Percentiles rank a stretch among this genome's conserved stretches.
These are phyloP conservation scores for Ascosphaera acerosa DNA, from an alignment of 2,329 filamentous ascomycete genomes.

Conservation along the genomic window DNA sequence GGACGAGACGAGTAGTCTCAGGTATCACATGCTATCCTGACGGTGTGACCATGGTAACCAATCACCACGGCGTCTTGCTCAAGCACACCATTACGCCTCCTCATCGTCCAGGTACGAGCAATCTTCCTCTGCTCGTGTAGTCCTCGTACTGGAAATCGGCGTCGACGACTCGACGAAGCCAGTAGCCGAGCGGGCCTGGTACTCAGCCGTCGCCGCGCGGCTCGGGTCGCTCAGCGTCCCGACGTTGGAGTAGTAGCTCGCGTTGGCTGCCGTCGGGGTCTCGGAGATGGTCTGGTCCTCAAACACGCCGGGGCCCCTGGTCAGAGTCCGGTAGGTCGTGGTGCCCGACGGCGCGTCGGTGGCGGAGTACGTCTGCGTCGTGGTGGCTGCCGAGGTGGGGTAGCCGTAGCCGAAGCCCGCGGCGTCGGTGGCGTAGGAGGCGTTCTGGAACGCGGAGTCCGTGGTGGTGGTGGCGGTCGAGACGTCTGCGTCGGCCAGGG, in stretches of 20 bases:
- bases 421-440: slow-evolving; percentile 9
- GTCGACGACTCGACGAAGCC: too few relatives aligned
- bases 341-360: slow-evolving; percentile 8
- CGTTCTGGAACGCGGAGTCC: slow-evolving; percentile 4
- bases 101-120: too few relatives aligned
- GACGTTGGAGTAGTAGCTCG: slow-evolving; percentile 27
- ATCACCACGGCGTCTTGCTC: too few relatives aligned
- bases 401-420: slow-evolving; percentile 6
- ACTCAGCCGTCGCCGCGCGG: slow-evolving; percentile 19
- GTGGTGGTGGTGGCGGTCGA: slow-evolving; percentile 8
- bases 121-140: too few relatives aligned
- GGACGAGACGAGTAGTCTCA: too few relatives aligned
- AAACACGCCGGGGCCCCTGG: slow-evolving; percentile 14
- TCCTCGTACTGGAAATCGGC: too few relatives aligned
- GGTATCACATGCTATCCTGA: too few relatives aligned
- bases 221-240: slow-evolving; percentile 31
- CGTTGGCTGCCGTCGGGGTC: slow-evolving; percentile 15
- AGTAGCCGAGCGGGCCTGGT: too few relatives aligned
- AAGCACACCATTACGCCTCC: too few relatives aligned
- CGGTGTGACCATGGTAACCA: too few relatives aligned
- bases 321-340: slow-evolving; percentile 24
- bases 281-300: slow-evolving; percentile 10
- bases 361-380: slow-evolving; percentile 13
- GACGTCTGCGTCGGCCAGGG: slow-evolving; percentile 12
- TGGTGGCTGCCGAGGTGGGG: slow-evolving; percentile 15